Conservation (phyloP, 352 stramenopile species). For the Phytophthora pini region DNA sequence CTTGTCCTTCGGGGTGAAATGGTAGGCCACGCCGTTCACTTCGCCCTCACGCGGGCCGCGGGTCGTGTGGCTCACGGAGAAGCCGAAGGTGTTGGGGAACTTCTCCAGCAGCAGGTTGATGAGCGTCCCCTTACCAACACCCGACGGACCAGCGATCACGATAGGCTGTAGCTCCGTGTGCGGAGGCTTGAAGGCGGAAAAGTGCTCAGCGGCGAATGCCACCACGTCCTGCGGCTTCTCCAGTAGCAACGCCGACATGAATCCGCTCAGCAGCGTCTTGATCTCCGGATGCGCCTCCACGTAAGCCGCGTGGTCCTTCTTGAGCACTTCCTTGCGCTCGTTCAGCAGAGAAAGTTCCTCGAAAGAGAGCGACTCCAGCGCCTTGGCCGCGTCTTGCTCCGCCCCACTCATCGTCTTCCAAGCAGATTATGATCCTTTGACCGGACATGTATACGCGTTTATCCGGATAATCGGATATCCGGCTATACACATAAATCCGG, state of each 20-base stretch:
- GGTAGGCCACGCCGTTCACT: slow-evolving; percentile 96
- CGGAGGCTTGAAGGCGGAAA: slow-evolving; percentile 73
- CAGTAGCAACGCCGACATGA: slow-evolving; percentile 87
- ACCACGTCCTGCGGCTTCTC: slow-evolving; percentile 89
- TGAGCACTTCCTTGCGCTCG: slow-evolving; percentile 86
- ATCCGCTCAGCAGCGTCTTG: slow-evolving; percentile 88
- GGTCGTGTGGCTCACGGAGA: slow-evolving; percentile 98
- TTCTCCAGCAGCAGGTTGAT: slow-evolving; percentile 92
- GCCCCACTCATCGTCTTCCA: slow-evolving; percentile 29
- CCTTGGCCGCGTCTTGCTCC: slow-evolving; percentile 49
- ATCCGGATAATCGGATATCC: not conserved
- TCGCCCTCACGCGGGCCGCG: slow-evolving; percentile 93
- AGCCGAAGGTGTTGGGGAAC: slow-evolving; percentile 92
- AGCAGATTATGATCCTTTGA: not conserved
- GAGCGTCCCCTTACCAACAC: slow-evolving; percentile 96
- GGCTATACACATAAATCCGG: not conserved
- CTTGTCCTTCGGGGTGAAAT: slow-evolving; percentile 94
- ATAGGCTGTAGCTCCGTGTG: slow-evolving; percentile 75
- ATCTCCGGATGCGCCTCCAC: slow-evolving; percentile 89
- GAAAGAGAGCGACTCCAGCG: slow-evolving; percentile 77
- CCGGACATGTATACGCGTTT: not conserved
- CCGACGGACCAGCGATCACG: slow-evolving; percentile 92
- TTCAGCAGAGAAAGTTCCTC: slow-evolving; percentile 88
- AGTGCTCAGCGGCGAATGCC: slow-evolving; percentile 81
- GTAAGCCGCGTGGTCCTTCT: slow-evolving; percentile 86